phyloP scores from a whole-genome alignment of 495 filamentous ascomycete species.

The Haplographium delicatum region DNA sequence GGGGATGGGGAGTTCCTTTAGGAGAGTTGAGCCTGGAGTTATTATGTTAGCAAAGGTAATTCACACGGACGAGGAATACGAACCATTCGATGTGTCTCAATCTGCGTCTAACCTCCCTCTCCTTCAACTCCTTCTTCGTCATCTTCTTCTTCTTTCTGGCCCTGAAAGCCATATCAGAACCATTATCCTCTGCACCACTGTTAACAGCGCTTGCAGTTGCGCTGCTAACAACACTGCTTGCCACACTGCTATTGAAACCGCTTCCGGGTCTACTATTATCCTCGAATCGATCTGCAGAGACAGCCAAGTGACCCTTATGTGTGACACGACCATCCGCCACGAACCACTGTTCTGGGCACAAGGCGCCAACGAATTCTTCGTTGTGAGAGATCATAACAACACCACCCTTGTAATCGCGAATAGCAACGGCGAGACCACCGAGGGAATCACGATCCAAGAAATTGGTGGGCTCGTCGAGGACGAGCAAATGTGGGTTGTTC shows the following conservation, averaged over 20 bases:
- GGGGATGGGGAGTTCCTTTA: slow-evolving; percentile 72
- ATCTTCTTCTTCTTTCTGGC: slow-evolving; percentile 95
- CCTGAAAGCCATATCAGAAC: slow-evolving; percentile 73
- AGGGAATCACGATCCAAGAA: slow-evolving; percentile 97
- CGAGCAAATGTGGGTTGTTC: slow-evolving; percentile 97
- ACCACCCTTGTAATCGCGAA: slow-evolving; percentile 95
- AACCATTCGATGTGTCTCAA: slow-evolving; percentile 96
- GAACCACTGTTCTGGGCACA: slow-evolving; percentile 93
- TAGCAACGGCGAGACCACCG: slow-evolving; percentile 90
- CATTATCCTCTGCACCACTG: slow-evolving; percentile 73
- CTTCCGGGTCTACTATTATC: slow-evolving; percentile 57
- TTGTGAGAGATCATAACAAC: slow-evolving; percentile 99
- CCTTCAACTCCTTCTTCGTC: slow-evolving; percentile 93
- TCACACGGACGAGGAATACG: slow-evolving; percentile 35
- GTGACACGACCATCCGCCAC: slow-evolving; percentile 82
- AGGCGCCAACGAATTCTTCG: slow-evolving; percentile 94
- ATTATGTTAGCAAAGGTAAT: slow-evolving; percentile 26
- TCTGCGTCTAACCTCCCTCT: slow-evolving; percentile 78
- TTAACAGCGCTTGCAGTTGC: slow-evolving; percentile 69
- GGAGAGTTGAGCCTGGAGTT: slow-evolving; percentile 35
- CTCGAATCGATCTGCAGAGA: slow-evolving; percentile 79
- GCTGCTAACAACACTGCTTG: slow-evolving; percentile 52
- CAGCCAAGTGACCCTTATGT: slow-evolving; percentile 69
- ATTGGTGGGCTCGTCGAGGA: slow-evolving; percentile 98
- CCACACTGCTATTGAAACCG: slow-evolving; percentile 41